These are phyloP conservation scores for Amanita subjunquillea DNA, from an alignment of 768 basidiomycete species.

Conservation along the genomic window DNA sequence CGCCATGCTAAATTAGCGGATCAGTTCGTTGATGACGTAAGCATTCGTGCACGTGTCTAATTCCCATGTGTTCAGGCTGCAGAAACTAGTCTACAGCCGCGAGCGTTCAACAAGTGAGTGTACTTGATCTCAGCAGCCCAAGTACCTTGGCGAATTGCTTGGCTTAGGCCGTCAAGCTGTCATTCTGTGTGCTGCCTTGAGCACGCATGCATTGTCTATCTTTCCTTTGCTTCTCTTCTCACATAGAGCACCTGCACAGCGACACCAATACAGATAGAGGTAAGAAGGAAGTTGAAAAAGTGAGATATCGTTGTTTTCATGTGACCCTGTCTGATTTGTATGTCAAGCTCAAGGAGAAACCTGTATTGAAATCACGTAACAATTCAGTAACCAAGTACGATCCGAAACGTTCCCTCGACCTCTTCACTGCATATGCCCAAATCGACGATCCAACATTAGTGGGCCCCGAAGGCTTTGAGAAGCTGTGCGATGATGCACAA, in stretches of 20 bases:
- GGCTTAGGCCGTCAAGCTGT: neutral
- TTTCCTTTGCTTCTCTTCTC: slow-evolving; percentile 54
- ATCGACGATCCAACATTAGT: slow-evolving; percentile 47
- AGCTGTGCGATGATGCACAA: slow-evolving; percentile 58
- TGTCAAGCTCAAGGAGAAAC: neutral
- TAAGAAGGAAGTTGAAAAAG: slow-evolving; percentile 10
- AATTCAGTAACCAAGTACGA: slow-evolving; percentile 14
- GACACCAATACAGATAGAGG: slow-evolving; percentile 25
- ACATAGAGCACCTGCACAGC: slow-evolving; percentile 36
- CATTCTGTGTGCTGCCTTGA: neutral
- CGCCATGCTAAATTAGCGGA: neutral
- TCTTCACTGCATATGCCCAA: slow-evolving; percentile 58
- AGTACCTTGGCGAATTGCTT: slow-evolving; percentile 16
- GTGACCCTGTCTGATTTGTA: neutral
- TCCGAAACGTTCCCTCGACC: slow-evolving; percentile 32
- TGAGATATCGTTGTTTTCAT: slow-evolving; percentile 7
- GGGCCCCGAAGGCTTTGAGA: slow-evolving; percentile 64
- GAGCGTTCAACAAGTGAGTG: slow-evolving; percentile 14
- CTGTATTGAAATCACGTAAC: slow-evolving; percentile 9
- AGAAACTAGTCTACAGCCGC: slow-evolving; percentile 11
- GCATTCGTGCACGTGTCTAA: neutral
- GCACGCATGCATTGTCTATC: slow-evolving; percentile 48
- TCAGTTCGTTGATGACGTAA: slow-evolving; percentile 1
- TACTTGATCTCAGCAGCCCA: neutral
- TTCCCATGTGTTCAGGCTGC: slow-evolving; percentile 6